A percentile compares a stretch with the other conserved stretches of the same genome.
Evolutionary conservation across 306 rosid genomes (phyloP).

Genomic region (Hippophae rhamnoides): DNA sequence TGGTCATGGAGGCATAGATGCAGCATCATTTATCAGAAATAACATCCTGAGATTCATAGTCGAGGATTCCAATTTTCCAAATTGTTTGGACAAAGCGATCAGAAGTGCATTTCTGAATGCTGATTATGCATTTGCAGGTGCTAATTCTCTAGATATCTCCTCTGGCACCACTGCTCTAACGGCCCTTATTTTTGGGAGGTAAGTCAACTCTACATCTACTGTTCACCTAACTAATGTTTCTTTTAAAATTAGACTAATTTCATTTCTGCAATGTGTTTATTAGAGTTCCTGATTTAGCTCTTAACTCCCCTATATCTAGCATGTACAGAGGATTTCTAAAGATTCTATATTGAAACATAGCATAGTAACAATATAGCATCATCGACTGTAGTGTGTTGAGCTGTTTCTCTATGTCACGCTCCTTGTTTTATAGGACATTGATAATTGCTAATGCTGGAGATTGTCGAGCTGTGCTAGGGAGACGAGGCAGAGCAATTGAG

Average conservation of each 20-base stretch:
- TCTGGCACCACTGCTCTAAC: constrained; percentile 32
- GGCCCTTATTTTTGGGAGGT: constrained; percentile 30
- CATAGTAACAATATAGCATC: too few relatives aligned
- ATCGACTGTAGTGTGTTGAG: too few relatives aligned
- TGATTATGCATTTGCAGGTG: constrained; percentile 29
- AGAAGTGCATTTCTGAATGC: constrained; percentile 25
- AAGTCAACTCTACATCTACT: neutral
- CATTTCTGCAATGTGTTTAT: too few relatives aligned
- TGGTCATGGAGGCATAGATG: constrained; percentile 35
- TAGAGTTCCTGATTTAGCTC: too few relatives aligned
- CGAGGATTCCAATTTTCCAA: constrained; percentile 21
- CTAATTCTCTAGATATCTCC: constrained; percentile 24
- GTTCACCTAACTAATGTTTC: too few relatives aligned
- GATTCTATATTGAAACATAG: too few relatives aligned
- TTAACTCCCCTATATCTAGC: too few relatives aligned
- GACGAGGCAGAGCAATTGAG: constrained; percentile 52
- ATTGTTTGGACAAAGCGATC: constrained; percentile 21
- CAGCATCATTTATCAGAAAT: constrained; percentile 24
- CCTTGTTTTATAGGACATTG: constrained; percentile 32
- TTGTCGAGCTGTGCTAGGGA: constrained; percentile 62
- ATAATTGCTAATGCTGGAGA: constrained; percentile 59
- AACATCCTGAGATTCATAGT: constrained; percentile 28
- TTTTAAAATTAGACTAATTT: too few relatives aligned
- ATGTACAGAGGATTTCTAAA: too few relatives aligned
- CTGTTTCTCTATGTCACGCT: neutral